These are phyloP conservation scores for Chimonanthus praecox DNA, from an alignment of 164 flowering plant genomes.

Conservation along the genomic window DNA sequence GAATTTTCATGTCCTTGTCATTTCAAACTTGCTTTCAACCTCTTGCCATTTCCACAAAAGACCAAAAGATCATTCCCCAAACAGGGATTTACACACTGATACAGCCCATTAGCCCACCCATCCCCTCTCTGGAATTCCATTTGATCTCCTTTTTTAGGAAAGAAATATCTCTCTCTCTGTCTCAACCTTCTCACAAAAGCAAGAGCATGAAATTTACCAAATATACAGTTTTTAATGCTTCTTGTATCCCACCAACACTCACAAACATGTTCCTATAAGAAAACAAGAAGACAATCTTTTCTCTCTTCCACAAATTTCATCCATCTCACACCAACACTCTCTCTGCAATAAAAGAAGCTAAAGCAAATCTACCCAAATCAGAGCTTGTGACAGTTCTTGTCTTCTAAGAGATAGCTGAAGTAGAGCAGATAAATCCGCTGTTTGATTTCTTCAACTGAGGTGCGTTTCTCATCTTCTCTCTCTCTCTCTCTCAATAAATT, in stretches of 20 bases:
- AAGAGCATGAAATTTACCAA: not conserved
- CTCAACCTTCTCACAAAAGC: not conserved
- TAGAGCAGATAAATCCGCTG: not conserved
- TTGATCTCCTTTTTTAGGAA: constrained; percentile 1
- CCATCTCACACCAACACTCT: not conserved
- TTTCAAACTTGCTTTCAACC: constrained; percentile 18
- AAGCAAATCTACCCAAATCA: not conserved
- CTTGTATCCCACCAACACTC: too few relatives aligned
- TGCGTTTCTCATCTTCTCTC: not conserved
- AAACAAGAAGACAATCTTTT: not conserved
- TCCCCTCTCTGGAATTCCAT: not conserved
- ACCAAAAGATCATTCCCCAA: constrained; percentile 12
- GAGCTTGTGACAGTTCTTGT: not conserved
- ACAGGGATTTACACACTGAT: not conserved
- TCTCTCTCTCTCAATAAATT: not conserved
- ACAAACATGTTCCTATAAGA: not conserved
- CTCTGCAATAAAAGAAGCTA: not conserved
- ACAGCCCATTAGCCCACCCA: not conserved
- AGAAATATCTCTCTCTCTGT: constrained; percentile 8
- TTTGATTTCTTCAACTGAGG: not conserved
- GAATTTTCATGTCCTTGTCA: constrained; percentile 19
- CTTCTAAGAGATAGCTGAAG: not conserved
- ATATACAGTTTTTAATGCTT: constrained; percentile 1
- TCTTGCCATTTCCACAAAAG: constrained; percentile 24
- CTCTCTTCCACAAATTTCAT: not conserved